phyloP scores from a whole-genome alignment of 2,329 filamentous ascomycete species.

The Aureobasidium namibiae region DNA sequence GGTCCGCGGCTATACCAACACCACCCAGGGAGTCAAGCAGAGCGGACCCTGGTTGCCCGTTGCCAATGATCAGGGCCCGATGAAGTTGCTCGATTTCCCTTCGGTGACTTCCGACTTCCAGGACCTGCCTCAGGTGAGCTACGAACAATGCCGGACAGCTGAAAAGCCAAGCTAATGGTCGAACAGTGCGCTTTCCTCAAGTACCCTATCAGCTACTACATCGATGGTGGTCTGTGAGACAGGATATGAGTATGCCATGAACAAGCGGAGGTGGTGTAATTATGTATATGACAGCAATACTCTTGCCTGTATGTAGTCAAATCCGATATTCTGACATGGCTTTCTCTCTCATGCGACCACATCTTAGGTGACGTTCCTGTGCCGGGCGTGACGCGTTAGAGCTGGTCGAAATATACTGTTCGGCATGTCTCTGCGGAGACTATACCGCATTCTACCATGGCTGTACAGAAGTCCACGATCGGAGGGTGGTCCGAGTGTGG shows the following conservation, averaged over 20 bases:
- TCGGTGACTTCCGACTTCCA: conserved; percentile 36
- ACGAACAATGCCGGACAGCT: not conserved
- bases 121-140: conserved; percentile 37
- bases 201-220: conserved; percentile 38
- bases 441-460: not conserved
- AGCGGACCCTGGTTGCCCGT: conserved; percentile 33
- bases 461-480: too few species aligned
- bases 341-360: too few species aligned
- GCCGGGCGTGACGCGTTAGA: not conserved
- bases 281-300: not conserved
- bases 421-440: not conserved
- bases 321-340: too few species aligned
- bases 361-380: not conserved
- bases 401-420: not conserved
- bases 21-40: conserved; percentile 31
- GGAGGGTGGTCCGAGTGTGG: too few species aligned
- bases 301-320: not conserved
- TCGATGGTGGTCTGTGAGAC: conserved; percentile 22
- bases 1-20: conserved; percentile 40
- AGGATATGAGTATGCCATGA: not conserved
- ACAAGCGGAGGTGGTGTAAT: not conserved
- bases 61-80: conserved; percentile 28
- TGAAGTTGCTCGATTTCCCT: conserved; percentile 41
- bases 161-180: not conserved
- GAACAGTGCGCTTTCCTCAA: conserved; percentile 38